A percentile compares a stretch with the other conserved stretches of the same genome.
Evolutionary conservation across 2,329 filamentous ascomycete genomes (phyloP).

Genomic region (Sclerotinia nivalis): DNA sequence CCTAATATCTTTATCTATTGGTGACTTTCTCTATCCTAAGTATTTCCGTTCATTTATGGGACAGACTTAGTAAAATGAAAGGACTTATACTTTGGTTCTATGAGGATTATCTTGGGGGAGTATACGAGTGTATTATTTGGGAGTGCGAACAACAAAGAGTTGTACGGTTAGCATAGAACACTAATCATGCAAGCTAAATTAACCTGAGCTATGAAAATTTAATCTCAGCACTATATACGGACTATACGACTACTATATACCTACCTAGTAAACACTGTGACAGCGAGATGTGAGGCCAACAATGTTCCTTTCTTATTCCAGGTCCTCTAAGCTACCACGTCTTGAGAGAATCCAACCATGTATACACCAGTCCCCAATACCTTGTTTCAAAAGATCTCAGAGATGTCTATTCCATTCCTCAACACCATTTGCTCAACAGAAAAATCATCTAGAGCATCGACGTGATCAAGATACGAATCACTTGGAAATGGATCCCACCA

Average conservation of each 20-base stretch:
- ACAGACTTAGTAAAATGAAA: too few species aligned
- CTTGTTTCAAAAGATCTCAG: background rate
- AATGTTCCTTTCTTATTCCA: slow-evolving; percentile 2
- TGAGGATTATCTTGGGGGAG: too few species aligned
- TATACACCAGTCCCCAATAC: background rate
- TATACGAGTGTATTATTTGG: too few species aligned
- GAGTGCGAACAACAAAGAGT: too few species aligned
- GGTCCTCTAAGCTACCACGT: background rate
- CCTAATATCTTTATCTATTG: background rate
- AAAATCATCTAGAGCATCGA: background rate
- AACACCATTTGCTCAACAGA: background rate
- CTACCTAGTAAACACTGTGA: background rate
- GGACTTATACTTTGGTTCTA: too few species aligned
- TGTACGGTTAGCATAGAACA: too few species aligned
- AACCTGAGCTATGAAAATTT: too few species aligned
- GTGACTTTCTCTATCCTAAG: too few species aligned
- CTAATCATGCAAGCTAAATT: too few species aligned
- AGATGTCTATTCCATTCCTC: background rate
- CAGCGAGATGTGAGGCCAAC: background rate
- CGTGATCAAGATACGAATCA: background rate
- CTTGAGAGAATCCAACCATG: background rate
- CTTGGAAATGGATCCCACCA: slow-evolving; percentile 36
- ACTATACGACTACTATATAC: too few species aligned
- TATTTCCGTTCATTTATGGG: too few species aligned
- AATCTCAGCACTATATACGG: too few species aligned